A percentile compares a stretch with the other conserved stretches of the same genome.
These are phyloP conservation scores for Papiliotrema nemorosa DNA, from an alignment of 1,284 basidiomycete species.

Conservation along the genomic window DNA sequence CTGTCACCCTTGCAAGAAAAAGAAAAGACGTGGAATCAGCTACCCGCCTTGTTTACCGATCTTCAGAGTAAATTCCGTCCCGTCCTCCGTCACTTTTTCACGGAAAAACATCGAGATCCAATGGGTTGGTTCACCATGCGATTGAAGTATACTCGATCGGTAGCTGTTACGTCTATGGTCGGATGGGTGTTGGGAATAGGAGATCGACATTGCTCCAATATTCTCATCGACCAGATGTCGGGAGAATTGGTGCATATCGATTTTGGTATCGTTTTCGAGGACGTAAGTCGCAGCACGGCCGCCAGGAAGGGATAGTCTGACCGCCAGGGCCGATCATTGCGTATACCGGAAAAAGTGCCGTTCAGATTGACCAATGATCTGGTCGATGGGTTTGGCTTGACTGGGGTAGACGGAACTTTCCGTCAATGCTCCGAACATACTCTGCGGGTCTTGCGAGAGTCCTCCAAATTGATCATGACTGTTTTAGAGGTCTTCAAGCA, in stretches of 20 bases:
- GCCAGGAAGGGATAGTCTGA: slow-evolving; percentile 4
- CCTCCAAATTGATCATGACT: slow-evolving; percentile 84
- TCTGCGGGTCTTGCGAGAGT: slow-evolving; percentile 78
- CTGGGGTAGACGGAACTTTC: slow-evolving; percentile 91
- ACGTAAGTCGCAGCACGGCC: slow-evolving; percentile 63
- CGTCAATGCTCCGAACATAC: slow-evolving; percentile 93
- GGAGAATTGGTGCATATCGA: slow-evolving; percentile 95
- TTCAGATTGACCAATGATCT: slow-evolving; percentile 93
- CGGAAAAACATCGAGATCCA: slow-evolving; percentile 79
- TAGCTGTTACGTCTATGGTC: slow-evolving; percentile 90
- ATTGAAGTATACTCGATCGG: slow-evolving; percentile 82
- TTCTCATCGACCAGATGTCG: slow-evolving; percentile 75
- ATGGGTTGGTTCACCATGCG: slow-evolving; percentile 92
- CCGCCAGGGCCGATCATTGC: slow-evolving; percentile 71
- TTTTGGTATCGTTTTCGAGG: slow-evolving; percentile 94
- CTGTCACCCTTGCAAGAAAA: slow-evolving; percentile 32
- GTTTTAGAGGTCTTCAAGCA: slow-evolving; percentile 96
- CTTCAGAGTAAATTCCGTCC: slow-evolving; percentile 66
- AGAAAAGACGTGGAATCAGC: slow-evolving; percentile 32
- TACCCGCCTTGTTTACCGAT: slow-evolving; percentile 56
- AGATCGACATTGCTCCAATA: slow-evolving; percentile 89
- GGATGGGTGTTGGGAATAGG: slow-evolving; percentile 90
- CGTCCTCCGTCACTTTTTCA: slow-evolving; percentile 92
- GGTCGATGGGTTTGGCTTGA: slow-evolving; percentile 87
- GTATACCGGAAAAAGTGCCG: slow-evolving; percentile 83